These are phyloP conservation scores for Chaetomiaceae sp. DNA, from an alignment of 2,329 filamentous ascomycete genomes.

Conservation along the genomic window DNA sequence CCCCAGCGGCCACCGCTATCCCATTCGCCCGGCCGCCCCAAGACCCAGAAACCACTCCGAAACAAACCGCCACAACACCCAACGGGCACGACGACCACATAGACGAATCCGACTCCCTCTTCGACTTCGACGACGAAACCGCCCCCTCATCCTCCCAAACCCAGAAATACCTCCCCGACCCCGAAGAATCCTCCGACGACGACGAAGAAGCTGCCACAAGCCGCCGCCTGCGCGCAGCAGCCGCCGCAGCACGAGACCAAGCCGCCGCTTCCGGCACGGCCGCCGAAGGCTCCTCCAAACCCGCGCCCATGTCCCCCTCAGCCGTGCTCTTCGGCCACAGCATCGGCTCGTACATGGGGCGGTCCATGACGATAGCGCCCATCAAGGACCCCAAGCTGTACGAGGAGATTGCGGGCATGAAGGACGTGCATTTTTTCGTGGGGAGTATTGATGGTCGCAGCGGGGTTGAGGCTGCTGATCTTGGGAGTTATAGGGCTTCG, in stretches of 20 bases:
- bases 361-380: slow-evolving; percentile 34
- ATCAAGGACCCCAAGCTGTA: slow-evolving; percentile 36
- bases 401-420: slow-evolving; percentile 35
- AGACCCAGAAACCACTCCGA: background rate
- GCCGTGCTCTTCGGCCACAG: slow-evolving; percentile 25
- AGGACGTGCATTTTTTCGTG: slow-evolving; percentile 37
- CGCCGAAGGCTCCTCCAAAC: background rate
- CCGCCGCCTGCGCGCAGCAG: background rate
- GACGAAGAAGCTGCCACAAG: slow-evolving; percentile 12
- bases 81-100: background rate
- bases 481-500: slow-evolving; percentile 28
- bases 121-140: slow-evolving; percentile 5
- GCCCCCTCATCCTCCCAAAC: slow-evolving; percentile 16
- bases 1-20: slow-evolving; percentile 10
- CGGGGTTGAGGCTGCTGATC: slow-evolving; percentile 27
- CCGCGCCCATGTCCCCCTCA: slow-evolving; percentile 19
- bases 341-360: slow-evolving; percentile 39
- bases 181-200: slow-evolving; percentile 16
- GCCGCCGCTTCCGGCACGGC: background rate
- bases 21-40: background rate
- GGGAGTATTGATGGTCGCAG: slow-evolving; percentile 36
- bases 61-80: background rate
- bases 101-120: background rate
- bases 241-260: background rate
- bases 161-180: slow-evolving; percentile 23